These are phyloP conservation scores for Fusarium bactridioides DNA, from an alignment of 2,329 filamentous ascomycete species.

Conservation along the genomic window DNA sequence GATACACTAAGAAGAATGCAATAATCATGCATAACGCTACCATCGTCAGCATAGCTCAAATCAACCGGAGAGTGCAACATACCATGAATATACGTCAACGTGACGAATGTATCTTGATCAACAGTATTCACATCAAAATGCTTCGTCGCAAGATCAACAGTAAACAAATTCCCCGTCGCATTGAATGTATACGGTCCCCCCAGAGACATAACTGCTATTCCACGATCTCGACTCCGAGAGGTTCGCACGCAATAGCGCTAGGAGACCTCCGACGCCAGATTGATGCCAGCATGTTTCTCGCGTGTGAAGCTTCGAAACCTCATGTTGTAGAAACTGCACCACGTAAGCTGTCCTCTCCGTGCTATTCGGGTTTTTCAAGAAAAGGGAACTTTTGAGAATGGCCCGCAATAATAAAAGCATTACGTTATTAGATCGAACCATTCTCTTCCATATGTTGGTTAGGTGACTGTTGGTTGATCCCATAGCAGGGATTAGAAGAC, in stretches of 20 bases:
- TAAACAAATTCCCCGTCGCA: neutral
- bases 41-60: neutral
- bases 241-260: neutral
- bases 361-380: neutral
- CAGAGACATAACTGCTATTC: neutral
- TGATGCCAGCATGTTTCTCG: slow-evolving; percentile 10
- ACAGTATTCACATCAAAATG: slow-evolving; percentile 2
- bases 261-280: neutral
- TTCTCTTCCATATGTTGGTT: rapidly evolving
- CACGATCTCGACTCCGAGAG: neutral
- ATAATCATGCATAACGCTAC: neutral
- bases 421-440: neutral
- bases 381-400: neutral
- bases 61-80: neutral
- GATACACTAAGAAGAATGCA: slow-evolving; percentile 3
- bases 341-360: neutral
- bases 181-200: neutral
- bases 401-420: rapidly evolving
- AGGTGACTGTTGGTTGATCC: neutral
- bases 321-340: neutral
- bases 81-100: slow-evolving; percentile 3
- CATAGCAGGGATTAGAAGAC: neutral
- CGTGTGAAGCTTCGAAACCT: neutral
- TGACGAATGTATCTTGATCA: slow-evolving; percentile 1
- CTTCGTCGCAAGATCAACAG: neutral